These are phyloP conservation scores for Fusarium siculi DNA, from an alignment of 2,329 filamentous ascomycete genomes.

Conservation along the genomic window DNA sequence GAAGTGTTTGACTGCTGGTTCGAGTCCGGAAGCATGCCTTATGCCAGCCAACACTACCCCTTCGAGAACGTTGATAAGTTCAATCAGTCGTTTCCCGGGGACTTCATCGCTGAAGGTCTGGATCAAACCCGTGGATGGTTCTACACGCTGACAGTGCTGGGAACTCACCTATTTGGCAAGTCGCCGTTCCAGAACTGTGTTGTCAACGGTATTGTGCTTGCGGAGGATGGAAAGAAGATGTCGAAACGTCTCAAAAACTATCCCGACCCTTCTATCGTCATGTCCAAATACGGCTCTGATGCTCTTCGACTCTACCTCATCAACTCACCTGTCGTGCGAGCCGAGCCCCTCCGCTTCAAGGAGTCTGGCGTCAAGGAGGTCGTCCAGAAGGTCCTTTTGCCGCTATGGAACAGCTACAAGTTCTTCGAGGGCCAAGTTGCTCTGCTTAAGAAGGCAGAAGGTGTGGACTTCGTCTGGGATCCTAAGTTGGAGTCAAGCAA, in stretches of 20 bases:
- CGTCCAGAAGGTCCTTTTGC: conserved; percentile 88
- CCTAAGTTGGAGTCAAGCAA: conserved; percentile 79
- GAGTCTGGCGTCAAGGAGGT: conserved; percentile 94
- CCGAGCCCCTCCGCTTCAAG: conserved; percentile 90
- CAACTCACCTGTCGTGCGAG: conserved; percentile 94
- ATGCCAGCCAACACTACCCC: conserved; percentile 89
- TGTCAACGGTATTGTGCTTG: conserved; percentile 94
- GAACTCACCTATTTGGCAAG: conserved; percentile 85
- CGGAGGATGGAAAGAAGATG: conserved; percentile 98
- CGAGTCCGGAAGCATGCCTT: conserved; percentile 95
- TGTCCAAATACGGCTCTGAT: conserved; percentile 90
- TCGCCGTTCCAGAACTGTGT: conserved; percentile 95
- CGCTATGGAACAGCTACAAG: conserved; percentile 96
- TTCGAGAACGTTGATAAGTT: conserved; percentile 90
- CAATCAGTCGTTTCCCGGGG: conserved; percentile 83
- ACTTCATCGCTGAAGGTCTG: conserved; percentile 93
- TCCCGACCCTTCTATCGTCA: conserved; percentile 84
- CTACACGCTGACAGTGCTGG: conserved; percentile 89
- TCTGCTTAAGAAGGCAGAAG: conserved; percentile 85
- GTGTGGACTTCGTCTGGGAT: conserved; percentile 81
- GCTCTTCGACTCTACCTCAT: conserved; percentile 95
- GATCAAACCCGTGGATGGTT: conserved; percentile 98
- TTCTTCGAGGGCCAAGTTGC: conserved; percentile 93
- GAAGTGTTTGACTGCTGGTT: conserved; percentile 99
- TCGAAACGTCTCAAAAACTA: conserved; percentile 97